Conservation (phyloP, 1,284 basidiomycete genomes). For the Ceratobasidium sp. region DNA sequence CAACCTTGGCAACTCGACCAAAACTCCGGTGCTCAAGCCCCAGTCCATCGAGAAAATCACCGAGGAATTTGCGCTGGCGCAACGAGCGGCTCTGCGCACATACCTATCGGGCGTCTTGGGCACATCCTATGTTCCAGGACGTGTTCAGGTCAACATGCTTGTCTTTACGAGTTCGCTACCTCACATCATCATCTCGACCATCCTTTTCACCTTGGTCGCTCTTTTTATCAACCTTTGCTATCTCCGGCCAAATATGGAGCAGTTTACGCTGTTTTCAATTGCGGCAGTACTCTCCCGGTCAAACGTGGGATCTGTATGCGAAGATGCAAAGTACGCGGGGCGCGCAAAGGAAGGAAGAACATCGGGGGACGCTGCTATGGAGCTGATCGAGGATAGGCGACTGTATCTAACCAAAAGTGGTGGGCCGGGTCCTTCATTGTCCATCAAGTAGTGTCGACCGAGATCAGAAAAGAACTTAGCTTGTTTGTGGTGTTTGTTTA, state of each 20-base stretch:
- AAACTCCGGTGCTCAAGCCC: background rate
- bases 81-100: conserved; percentile 10
- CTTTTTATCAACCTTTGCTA: conserved; percentile 10
- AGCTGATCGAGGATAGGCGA: background rate
- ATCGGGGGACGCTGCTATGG: background rate
- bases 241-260: conserved; percentile 5
- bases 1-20: too few relatives aligned
- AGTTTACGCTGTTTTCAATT: conserved; percentile 19
- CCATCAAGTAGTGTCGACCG: too few relatives aligned
- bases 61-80: background rate
- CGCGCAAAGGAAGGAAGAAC: background rate
- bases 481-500: too few relatives aligned
- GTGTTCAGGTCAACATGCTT: background rate
- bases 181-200: conserved; percentile 11
- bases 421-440: conserved; percentile 11
- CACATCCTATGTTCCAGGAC: conserved; percentile 11
- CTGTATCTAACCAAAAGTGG: background rate
- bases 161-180: conserved; percentile 21
- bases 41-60: conserved; percentile 1
- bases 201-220: too few relatives aligned
- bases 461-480: too few relatives aligned
- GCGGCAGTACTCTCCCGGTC: conserved; percentile 4
- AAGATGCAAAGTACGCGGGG: conserved; percentile 6
- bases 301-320: conserved; percentile 2
- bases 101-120: conserved; percentile 3